phyloP scores from a whole-genome alignment of 768 basidiomycete species.

The Trametes meyenii region DNA sequence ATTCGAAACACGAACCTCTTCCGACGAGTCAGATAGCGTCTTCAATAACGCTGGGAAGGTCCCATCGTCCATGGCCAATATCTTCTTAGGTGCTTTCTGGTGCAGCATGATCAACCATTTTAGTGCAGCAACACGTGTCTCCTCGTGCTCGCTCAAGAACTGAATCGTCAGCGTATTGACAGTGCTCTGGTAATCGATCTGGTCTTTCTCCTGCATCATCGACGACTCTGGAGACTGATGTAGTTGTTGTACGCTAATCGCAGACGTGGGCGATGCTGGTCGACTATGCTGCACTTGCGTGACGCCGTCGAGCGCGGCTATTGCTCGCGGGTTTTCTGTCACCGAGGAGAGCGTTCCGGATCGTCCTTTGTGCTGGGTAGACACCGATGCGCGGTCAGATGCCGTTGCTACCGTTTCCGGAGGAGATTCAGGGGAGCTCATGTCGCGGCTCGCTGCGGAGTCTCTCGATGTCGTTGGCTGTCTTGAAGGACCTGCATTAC shows the following conservation, averaged over 20 bases:
- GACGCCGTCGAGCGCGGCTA: constrained; percentile 13
- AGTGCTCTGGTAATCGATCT: constrained; percentile 90
- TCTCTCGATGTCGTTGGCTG: constrained; percentile 48
- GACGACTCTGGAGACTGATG: constrained; percentile 32
- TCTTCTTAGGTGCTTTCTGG: constrained; percentile 97
- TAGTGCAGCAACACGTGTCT: constrained; percentile 91
- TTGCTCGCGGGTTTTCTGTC: neutral
- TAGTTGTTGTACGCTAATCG: constrained; percentile 30
- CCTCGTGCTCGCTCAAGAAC: constrained; percentile 95
- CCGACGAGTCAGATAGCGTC: constrained; percentile 93
- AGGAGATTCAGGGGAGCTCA: constrained; percentile 36
- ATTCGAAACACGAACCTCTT: constrained; percentile 61
- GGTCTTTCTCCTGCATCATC: constrained; percentile 57
- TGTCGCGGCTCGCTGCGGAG: constrained; percentile 44
- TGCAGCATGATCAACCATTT: constrained; percentile 99
- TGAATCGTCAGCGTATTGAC: constrained; percentile 93
- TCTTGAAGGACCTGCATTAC: constrained; percentile 47
- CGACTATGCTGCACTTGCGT: constrained; percentile 29
- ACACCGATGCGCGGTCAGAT: constrained; percentile 25
- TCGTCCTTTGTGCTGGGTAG: constrained; percentile 11
- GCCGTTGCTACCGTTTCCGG: constrained; percentile 38
- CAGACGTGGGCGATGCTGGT: constrained; percentile 38
- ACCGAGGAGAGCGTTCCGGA: constrained; percentile 15
- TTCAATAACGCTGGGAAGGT: constrained; percentile 96
- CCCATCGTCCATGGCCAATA: constrained; percentile 93